phyloP scores from a whole-genome alignment of 1,284 basidiomycete genomes.

The Irpex rosettiformis region DNA sequence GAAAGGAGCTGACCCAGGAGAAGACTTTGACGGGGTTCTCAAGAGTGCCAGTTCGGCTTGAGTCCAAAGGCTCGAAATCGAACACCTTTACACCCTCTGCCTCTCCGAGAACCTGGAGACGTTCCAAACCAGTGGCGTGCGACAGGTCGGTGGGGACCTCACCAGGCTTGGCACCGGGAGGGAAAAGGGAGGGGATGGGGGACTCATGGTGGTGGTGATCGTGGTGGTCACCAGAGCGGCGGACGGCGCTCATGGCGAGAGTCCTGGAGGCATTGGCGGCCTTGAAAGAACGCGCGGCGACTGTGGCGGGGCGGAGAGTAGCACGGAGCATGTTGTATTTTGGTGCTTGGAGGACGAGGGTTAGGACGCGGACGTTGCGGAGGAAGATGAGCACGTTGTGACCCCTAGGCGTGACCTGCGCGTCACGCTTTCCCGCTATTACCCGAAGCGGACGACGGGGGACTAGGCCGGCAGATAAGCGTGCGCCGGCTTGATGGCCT shows the following conservation, averaged over 20 bases:
- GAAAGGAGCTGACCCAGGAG: slow-evolving; percentile 67
- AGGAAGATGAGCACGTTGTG: slow-evolving; percentile 7
- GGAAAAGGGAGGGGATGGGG: slow-evolving; percentile 58
- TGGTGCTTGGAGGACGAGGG: slow-evolving; percentile 7
- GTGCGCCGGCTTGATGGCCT: slow-evolving; percentile 5
- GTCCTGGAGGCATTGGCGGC: slow-evolving; percentile 39
- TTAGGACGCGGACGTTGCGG: slow-evolving; percentile 12
- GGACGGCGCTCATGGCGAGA: slow-evolving; percentile 52
- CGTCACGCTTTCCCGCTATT: slow-evolving; percentile 16
- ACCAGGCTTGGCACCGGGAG: slow-evolving; percentile 72
- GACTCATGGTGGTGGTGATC: slow-evolving; percentile 32
- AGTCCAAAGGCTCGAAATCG: slow-evolving; percentile 84
- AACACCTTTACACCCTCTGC: slow-evolving; percentile 90
- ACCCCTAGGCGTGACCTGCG: slow-evolving; percentile 6
- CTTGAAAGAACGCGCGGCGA: slow-evolving; percentile 31
- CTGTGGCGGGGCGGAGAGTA: slow-evolving; percentile 38
- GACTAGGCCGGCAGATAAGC: slow-evolving; percentile 8
- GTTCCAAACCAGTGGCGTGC: slow-evolving; percentile 96
- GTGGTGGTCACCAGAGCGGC: slow-evolving; percentile 46
- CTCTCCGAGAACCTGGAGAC: slow-evolving; percentile 88
- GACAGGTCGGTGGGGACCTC: slow-evolving; percentile 81
- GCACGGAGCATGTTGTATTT: slow-evolving; percentile 38
- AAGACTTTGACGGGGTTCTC: slow-evolving; percentile 86
- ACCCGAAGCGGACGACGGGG: slow-evolving; percentile 9
- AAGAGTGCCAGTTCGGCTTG: slow-evolving; percentile 86